phyloP scores from a whole-genome alignment of 2,329 filamentous ascomycete genomes.

The Fonsecaea pedrosoi region DNA sequence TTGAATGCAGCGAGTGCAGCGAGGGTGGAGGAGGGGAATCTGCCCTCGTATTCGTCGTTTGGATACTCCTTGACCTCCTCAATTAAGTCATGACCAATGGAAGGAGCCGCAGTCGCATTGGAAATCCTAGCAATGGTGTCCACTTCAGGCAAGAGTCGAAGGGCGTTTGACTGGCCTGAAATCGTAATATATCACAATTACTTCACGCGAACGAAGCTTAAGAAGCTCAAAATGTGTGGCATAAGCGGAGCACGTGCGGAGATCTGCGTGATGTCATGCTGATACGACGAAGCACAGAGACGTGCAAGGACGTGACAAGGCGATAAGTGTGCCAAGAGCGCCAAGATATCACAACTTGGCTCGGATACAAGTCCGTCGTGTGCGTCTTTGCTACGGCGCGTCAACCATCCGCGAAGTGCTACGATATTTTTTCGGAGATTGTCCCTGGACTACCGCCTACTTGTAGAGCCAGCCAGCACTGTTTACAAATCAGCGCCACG shows the following conservation, averaged over 20 bases:
- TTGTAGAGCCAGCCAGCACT: not conserved
- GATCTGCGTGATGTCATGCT: constrained; percentile 16
- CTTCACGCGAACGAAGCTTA: constrained; percentile 5
- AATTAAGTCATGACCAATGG: constrained; percentile 12
- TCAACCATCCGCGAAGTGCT: not conserved
- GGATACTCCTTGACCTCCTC: not conserved
- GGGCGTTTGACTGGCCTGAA: constrained; percentile 7
- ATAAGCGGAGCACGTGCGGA: constrained; percentile 1
- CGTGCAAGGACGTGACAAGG: too few relatives aligned
- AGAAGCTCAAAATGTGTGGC: not conserved
- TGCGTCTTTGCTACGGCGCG: not conserved
- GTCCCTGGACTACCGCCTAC: not conserved
- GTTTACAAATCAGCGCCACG: constrained; percentile 1
- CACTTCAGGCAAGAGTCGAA: constrained; percentile 13
- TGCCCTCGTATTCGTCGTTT: constrained; percentile 4
- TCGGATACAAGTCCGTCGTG: too few relatives aligned
- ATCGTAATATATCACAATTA: constrained; percentile 11
- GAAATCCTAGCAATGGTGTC: not conserved
- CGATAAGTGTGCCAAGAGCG: too few relatives aligned
- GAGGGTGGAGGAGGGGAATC: not conserved
- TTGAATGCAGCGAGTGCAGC: constrained; percentile 4
- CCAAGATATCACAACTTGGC: too few relatives aligned
- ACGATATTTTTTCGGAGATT: constrained; percentile 14
- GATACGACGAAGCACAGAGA: not conserved
- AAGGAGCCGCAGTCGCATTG: not conserved